Percentiles rank a stretch among this genome's conserved stretches.
Conservation (phyloP, 768 basidiomycete species). For the Panus rudis region DNA sequence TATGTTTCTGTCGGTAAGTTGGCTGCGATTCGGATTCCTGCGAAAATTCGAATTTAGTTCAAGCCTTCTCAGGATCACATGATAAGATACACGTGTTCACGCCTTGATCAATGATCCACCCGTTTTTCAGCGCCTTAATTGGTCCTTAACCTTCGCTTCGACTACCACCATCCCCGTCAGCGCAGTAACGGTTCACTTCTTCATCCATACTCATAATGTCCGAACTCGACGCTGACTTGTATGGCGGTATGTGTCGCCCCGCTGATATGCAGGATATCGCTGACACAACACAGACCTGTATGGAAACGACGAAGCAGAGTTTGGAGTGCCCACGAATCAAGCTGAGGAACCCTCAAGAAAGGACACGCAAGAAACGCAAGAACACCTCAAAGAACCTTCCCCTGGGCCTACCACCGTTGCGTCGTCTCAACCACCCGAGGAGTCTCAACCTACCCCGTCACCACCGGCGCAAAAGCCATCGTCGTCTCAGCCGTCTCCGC, state of each 20-base stretch:
- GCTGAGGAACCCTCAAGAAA: constrained; percentile 24
- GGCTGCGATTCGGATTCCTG: too few species aligned
- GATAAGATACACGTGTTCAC: too few species aligned
- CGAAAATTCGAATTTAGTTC: too few species aligned
- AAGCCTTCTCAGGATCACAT: too few species aligned
- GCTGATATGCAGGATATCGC: neutral
- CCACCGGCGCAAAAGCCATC: neutral
- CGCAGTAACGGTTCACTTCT: too few species aligned
- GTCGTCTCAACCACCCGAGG: constrained; percentile 1
- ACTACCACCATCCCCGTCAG: too few species aligned
- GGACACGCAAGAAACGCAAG: constrained; percentile 6
- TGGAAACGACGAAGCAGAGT: constrained; percentile 53
- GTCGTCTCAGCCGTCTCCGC: constrained; percentile 3
- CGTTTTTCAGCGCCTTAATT: too few species aligned
- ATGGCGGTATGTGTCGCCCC: constrained; percentile 57
- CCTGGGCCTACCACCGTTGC: constrained; percentile 16
- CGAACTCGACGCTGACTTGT: constrained; percentile 85
- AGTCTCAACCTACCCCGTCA: constrained; percentile 10
- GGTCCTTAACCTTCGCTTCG: too few species aligned
- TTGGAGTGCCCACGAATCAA: constrained; percentile 39
- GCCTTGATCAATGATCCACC: too few species aligned
- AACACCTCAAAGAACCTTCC: constrained; percentile 9
- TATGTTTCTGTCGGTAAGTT: too few species aligned
- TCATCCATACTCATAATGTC: constrained; percentile 54
- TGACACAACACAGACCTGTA: constrained; percentile 53